phyloP scores from a whole-genome alignment of 805 yeast genomes.

The Saccharomycopsis sp. region DNA sequence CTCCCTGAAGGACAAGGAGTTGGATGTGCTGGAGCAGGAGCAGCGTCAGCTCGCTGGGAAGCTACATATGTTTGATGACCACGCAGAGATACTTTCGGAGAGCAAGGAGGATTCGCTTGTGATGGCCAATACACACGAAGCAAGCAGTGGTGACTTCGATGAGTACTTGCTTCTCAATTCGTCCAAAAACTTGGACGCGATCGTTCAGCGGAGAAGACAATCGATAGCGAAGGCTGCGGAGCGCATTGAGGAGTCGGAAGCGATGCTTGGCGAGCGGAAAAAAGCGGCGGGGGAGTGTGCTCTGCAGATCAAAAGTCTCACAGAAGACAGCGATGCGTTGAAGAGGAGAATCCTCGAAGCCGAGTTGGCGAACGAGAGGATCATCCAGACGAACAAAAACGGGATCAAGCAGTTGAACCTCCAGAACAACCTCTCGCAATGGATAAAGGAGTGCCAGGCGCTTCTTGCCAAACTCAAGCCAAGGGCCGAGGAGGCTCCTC shows the following conservation, averaged over 20 bases:
- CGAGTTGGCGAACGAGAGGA: not conserved
- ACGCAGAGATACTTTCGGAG: slow-evolving; percentile 7
- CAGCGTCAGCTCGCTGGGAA: slow-evolving; percentile 7
- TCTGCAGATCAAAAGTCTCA: not conserved
- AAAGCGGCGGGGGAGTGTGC: not conserved
- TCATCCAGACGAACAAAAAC: not conserved
- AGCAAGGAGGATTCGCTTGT: slow-evolving; percentile 15
- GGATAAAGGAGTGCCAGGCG: not conserved
- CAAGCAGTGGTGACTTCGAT: slow-evolving; percentile 13
- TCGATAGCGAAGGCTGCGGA: not conserved
- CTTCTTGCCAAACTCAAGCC: not conserved
- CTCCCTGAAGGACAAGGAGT: not conserved
- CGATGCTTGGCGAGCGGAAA: not conserved
- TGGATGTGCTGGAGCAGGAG: slow-evolving; percentile 1
- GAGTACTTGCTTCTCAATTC: slow-evolving; percentile 19
- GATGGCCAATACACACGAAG: slow-evolving; percentile 2
- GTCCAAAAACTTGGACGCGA: slow-evolving; percentile 7
- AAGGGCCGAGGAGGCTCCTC: not conserved
- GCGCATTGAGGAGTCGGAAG: not conserved
- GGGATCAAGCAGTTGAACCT: not conserved
- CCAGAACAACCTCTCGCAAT: not conserved
- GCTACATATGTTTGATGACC: slow-evolving; percentile 12
- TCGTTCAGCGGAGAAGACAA: slow-evolving; percentile 11
- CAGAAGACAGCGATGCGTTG: not conserved
- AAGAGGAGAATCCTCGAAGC: not conserved